Evolutionary conservation across 2,329 filamentous ascomycete species (phyloP).

Genomic region (Fusarium luffae): DNA sequence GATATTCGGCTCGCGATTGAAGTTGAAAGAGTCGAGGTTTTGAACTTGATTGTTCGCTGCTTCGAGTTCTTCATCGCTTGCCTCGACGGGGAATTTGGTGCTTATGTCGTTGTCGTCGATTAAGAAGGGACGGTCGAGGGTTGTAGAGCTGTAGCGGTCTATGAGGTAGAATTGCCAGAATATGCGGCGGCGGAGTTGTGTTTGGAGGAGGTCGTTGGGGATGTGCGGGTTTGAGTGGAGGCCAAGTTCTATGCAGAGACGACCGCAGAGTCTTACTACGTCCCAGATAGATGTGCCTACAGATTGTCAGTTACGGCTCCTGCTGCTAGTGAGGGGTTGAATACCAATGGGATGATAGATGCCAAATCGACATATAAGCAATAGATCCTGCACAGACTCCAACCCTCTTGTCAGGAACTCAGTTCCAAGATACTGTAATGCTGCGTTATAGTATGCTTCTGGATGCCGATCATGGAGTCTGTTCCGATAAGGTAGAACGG

Average conservation of each 20-base stretch:
- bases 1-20: background rate
- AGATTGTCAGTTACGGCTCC: no score
- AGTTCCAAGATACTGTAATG: background rate
- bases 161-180: conserved; percentile 42
- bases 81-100: conserved; percentile 26
- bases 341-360: conserved; percentile 40
- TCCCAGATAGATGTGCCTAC: conserved; percentile 40
- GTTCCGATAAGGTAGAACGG: conserved; percentile 20
- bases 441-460: conserved; percentile 32
- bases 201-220: conserved; percentile 8
- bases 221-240: conserved; percentile 6
- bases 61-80: conserved; percentile 29
- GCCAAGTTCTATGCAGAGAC: conserved; percentile 35
- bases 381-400: conserved; percentile 33
- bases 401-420: conserved; percentile 17
- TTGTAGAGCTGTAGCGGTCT: conserved; percentile 36
- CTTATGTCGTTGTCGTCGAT: conserved; percentile 34
- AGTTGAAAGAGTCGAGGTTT: background rate
- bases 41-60: background rate
- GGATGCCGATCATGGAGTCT: conserved; percentile 18
- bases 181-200: conserved; percentile 26
- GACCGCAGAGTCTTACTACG: conserved; percentile 24
- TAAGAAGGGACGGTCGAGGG: conserved; percentile 22
- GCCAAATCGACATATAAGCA: conserved; percentile 35
- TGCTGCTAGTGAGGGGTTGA: no score